phyloP scores from a whole-genome alignment of 768 basidiomycete species.

The Lanmaoa rubissima region DNA sequence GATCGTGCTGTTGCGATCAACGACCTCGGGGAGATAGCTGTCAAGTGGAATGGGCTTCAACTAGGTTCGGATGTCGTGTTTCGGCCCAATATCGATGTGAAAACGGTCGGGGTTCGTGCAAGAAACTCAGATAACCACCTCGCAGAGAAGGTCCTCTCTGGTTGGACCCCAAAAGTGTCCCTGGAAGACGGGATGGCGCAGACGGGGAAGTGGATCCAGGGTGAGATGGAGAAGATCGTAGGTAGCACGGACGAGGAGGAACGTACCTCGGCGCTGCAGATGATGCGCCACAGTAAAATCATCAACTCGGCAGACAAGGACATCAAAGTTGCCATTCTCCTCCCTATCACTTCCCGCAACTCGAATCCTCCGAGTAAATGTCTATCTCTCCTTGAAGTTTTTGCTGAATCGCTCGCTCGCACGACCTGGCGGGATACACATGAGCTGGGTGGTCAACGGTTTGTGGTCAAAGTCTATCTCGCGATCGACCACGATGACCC shows the following conservation, averaged over 20 bases:
- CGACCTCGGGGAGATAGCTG: conserved; percentile 42
- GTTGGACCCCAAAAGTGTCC: conserved; percentile 43
- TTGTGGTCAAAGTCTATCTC: conserved; percentile 45
- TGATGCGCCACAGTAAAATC: conserved; percentile 36
- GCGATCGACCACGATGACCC: conserved; percentile 51
- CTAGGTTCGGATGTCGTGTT: conserved; percentile 27
- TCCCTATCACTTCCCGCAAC: conserved; percentile 58
- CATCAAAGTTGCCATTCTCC: conserved; percentile 49
- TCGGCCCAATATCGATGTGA: conserved; percentile 21
- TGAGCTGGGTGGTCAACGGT: conserved; percentile 31
- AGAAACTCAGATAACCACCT: conserved; percentile 52
- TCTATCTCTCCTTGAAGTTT: conserved; percentile 39
- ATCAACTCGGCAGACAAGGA: conserved; percentile 35
- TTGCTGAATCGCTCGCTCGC: conserved; percentile 41
- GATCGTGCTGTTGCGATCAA: conserved; percentile 41
- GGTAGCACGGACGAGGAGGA: conserved; percentile 1
- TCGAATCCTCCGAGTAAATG: conserved; percentile 35
- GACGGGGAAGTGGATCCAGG: conserved; percentile 49
- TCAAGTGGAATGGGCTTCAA: conserved; percentile 32
- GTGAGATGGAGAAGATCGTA: conserved; percentile 33
- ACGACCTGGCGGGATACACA: conserved; percentile 48
- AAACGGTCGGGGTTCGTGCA: conserved; percentile 47
- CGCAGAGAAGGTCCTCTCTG: conserved; percentile 27
- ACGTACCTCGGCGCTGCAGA: conserved; percentile 18
- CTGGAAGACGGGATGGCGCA: conserved; percentile 47